Percentiles rank a stretch among this genome's conserved stretches.
Evolutionary conservation across 2,329 filamentous ascomycete species (phyloP).

Genomic region (Phialophora verrucosa): DNA sequence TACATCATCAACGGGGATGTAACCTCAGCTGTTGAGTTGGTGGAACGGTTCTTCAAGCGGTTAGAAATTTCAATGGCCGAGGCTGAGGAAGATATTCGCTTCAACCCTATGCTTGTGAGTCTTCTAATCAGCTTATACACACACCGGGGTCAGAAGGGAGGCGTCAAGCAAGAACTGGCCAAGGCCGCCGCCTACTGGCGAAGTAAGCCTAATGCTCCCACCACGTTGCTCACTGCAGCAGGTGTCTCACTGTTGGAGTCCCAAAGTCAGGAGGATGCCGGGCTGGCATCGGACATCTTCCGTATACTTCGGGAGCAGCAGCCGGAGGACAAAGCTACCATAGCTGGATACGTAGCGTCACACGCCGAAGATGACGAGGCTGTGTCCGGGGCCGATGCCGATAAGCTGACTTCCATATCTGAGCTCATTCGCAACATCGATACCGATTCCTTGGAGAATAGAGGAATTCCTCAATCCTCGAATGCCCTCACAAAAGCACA

Average conservation of each 20-base stretch:
- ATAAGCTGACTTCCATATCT: slow-evolving; percentile 48
- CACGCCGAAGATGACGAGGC: slow-evolving; percentile 66
- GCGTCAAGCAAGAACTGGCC: slow-evolving; percentile 74
- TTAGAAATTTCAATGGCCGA: slow-evolving; percentile 67
- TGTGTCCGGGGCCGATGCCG: slow-evolving; percentile 45
- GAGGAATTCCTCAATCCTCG: slow-evolving; percentile 49
- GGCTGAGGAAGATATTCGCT: slow-evolving; percentile 72
- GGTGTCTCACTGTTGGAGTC: slow-evolving; percentile 83
- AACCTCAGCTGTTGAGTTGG: slow-evolving; percentile 72
- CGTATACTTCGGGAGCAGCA: slow-evolving; percentile 70
- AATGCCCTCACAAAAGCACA: slow-evolving; percentile 41
- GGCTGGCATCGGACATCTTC: slow-evolving; percentile 79
- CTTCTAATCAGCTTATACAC: slow-evolving; percentile 80
- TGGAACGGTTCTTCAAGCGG: slow-evolving; percentile 75
- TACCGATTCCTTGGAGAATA: slow-evolving; percentile 51
- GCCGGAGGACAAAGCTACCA: slow-evolving; percentile 67
- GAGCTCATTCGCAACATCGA: slow-evolving; percentile 53
- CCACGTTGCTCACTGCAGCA: slow-evolving; percentile 78
- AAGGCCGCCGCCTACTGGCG: slow-evolving; percentile 85
- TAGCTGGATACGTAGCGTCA: slow-evolving; percentile 85
- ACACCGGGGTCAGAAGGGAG: slow-evolving; percentile 72
- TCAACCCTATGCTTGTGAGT: slow-evolving; percentile 82
- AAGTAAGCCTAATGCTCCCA: slow-evolving; percentile 61
- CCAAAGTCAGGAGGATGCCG: slow-evolving; percentile 69
- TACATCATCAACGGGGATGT: slow-evolving; percentile 75